Evolutionary conservation across 2,329 filamentous ascomycete species (phyloP), one percentile per base, ranked within the genome.

Genomic region (Aaosphaeria pasadenensis): DNA sequence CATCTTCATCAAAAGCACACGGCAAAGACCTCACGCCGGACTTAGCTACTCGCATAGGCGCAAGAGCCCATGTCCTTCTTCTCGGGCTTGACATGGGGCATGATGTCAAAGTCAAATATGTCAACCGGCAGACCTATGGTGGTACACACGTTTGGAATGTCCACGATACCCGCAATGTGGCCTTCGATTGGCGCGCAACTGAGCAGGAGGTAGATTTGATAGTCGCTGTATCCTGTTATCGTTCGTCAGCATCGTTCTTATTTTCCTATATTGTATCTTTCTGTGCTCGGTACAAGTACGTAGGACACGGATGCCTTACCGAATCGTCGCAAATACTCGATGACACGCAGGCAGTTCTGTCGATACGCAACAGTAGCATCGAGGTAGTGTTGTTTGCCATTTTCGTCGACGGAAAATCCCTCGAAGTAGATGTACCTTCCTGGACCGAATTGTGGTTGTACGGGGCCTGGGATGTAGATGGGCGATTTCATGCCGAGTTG

Each of bases 41-140:
- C 17, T 24, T 24, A 24, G 3, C 17, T 24, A 24, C 73, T 77
- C 5, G 74, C 72, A 65, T 83, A 87, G 1, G 88, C 88, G 68
- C 89, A 94, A 38, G 66, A 74, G 1, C 87, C 88, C 80, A 91
- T 79, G 64, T 91, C 84, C 48, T 76, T 69, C 74, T 83, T 82
- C 63, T 81, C 74, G 3, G 80, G 81, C 5, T 78, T 76, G 5
- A 76, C 77, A 47, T 79, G 78, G 0, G 90, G 89, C 42, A 84
- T 82, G 57, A 96, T 92, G 66, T 96, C 91, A 70, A 96, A 95
- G 63, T 94, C 89, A 61, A 96, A 96, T 45, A 96, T 95, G 71
- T 96, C 91, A 78, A 95, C 89, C 1, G 91, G 91, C 46, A 96
- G 66, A 0, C 90, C 91, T 50, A 96, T 75, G 0, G 91, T 96